These are phyloP conservation scores for Pelargonium nanum DNA, from an alignment of 345 rosid species.

Conservation along the genomic window DNA sequence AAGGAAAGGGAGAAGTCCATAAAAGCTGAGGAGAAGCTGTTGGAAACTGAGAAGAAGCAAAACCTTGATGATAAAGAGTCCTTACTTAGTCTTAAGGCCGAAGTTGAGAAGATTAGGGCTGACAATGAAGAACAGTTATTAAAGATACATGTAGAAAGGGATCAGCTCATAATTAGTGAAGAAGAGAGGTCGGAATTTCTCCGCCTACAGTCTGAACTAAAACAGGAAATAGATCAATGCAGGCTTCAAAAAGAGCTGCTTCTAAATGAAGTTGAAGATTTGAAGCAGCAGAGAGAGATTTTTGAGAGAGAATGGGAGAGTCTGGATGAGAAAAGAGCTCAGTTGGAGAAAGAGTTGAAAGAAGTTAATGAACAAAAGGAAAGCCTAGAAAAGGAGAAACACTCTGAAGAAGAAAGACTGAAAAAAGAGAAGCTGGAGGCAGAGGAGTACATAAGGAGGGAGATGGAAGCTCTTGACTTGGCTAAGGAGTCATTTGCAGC, in stretches of 20 bases:
- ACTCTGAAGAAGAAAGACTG: constrained; percentile 61
- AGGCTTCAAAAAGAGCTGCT: constrained; percentile 65
- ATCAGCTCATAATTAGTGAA: constrained; percentile 51
- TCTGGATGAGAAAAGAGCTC: constrained; percentile 64
- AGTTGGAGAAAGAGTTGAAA: constrained; percentile 45
- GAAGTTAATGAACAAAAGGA: constrained; percentile 41
- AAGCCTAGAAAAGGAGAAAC: constrained; percentile 49
- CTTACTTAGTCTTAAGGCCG: constrained; percentile 41
- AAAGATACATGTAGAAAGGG: constrained; percentile 51
- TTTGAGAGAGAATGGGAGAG: constrained; percentile 97
- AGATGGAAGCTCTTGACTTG: constrained; percentile 53
- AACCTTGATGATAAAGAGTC: constrained; percentile 45
- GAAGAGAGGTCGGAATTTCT: constrained; percentile 69
- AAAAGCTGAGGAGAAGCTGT: constrained; percentile 47
- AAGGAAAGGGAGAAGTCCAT: constrained; percentile 67
- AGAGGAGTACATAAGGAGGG: constrained; percentile 43
- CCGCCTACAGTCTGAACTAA: constrained; percentile 68
- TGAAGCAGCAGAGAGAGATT: constrained; percentile 68
- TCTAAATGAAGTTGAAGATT: constrained; percentile 75
- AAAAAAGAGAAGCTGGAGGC: constrained; percentile 47
- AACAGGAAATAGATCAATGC: constrained; percentile 63
- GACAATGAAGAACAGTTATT: constrained; percentile 54
- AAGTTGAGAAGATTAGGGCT: constrained; percentile 53
- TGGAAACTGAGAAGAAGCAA: constrained; percentile 48
- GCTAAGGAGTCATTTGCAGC: constrained; percentile 64